These are phyloP conservation scores for Exserohilum rostratum DNA, from an alignment of 2,329 filamentous ascomycete species.

Conservation along the genomic window DNA sequence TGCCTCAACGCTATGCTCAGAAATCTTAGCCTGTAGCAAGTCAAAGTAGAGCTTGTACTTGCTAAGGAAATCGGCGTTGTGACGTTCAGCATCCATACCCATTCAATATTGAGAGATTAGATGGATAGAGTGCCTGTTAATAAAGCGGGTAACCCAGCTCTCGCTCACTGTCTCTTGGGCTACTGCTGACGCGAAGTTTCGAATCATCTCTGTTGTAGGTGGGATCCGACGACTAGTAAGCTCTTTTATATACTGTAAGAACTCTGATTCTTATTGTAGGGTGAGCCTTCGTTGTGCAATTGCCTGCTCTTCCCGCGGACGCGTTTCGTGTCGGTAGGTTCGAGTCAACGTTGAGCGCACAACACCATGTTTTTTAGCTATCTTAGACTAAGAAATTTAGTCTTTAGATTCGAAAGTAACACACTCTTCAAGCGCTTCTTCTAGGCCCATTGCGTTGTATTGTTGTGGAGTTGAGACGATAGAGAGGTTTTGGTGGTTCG, in stretches of 20 bases:
- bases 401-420: too few relatives aligned
- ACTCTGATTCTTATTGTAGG: background rate
- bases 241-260: background rate
- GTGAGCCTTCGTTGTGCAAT: background rate
- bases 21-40: background rate
- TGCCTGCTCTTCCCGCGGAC: too few relatives aligned
- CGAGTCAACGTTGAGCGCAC: too few relatives aligned
- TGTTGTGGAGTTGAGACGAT: too few relatives aligned
- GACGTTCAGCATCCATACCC: background rate
- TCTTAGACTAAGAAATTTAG: too few relatives aligned
- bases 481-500: too few relatives aligned
- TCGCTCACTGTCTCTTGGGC: conserved; percentile 3
- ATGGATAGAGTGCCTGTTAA: background rate
- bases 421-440: too few relatives aligned
- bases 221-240: background rate
- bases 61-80: background rate
- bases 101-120: background rate
- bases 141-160: background rate
- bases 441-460: too few relatives aligned
- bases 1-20: background rate
- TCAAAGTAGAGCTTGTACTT: background rate
- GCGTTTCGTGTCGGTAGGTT: too few relatives aligned
- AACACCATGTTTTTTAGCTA: too few relatives aligned
- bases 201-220: background rate
- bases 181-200: conserved; percentile 1